Evolutionary conservation across 176 grass and related monocot species (phyloP).

Genomic region (Saccharum spontaneum): DNA sequence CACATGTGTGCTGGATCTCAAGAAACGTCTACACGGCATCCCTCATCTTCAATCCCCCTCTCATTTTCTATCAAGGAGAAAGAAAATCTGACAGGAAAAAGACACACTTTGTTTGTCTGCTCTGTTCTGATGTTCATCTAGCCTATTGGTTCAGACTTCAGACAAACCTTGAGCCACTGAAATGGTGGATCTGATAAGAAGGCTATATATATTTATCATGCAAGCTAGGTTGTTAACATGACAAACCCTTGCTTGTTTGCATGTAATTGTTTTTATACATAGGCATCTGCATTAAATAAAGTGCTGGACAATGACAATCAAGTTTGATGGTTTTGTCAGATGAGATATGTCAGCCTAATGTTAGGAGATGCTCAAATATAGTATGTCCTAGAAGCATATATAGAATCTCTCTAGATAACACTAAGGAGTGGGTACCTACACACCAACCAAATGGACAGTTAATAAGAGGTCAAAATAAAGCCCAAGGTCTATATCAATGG

Average conservation of each 20-base stretch:
- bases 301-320: background rate
- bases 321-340: background rate
- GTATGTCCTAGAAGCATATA: background rate
- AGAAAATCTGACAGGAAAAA: background rate
- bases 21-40: background rate
- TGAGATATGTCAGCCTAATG: background rate
- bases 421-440: background rate
- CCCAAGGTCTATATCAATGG: background rate
- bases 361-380: background rate
- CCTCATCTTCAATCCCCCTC: background rate
- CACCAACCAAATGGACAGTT: background rate
- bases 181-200: background rate
- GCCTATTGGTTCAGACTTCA: background rate
- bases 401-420: background rate
- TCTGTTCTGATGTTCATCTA: constrained; percentile 2
- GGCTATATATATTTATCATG: background rate
- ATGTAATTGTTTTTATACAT: background rate
- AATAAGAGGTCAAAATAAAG: background rate
- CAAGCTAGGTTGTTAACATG: background rate
- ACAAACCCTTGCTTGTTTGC: background rate
- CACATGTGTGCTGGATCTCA: constrained; percentile 16
- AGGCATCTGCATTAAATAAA: background rate
- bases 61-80: background rate
- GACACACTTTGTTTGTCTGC: background rate
- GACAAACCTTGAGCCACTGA: constrained; percentile 16